Base-by-base conservation (phyloP, 2,329 filamentous ascomycete species). In the Emydomyces testavorans region DNA sequence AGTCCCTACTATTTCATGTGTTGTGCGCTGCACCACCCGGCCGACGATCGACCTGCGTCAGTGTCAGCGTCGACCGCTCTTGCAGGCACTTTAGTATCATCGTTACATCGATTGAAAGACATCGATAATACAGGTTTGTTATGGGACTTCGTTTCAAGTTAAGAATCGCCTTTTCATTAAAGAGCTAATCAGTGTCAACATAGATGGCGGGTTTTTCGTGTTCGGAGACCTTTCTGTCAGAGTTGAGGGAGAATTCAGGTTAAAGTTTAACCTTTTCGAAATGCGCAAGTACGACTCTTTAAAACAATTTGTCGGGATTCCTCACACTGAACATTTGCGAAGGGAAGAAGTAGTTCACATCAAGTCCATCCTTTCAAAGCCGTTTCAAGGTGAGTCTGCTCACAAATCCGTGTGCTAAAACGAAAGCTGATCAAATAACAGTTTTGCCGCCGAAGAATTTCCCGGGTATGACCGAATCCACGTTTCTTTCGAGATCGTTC, bases 151-250 rank as follows among this genome's bases (percentile, higher is more conserved):
- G 6, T 31, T n/a, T 10, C 6, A 21, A 10, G 18, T n/a, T 18
- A 13, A 23, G 15, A 15, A 8, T 23, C 8, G 2, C 15, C 10
- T 24, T 11, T 21, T 8, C 11, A 11, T 18, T 15, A 43, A 29
- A 16, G 7, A 16, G 23, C 34, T 21, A 38, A 48, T 21, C 1
- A 5, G 8, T 36, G 5, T 6, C 8, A 3, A 16, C 13, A n/a
- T 51, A 69, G 85, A 92, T 64, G 83, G 83, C 8, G 86, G 82
- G 0, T 93, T 88, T 67, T 94, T 94, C 59, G 82, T 94, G n/a
- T 94, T 93, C 64, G 84, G 84, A 4, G 87, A 94, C 63, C 71
- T 94, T 18, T 92, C 85, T 0, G 79, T 90, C 51, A 83, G 83
- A 60, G 71, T 79, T 20, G 78, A 84, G 57, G 88, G 88, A 24